Evolutionary conservation across 805 yeast genomes (phyloP), one percentile per base, ranked within the genome.

Genomic region (Barnettozyma botsteinii): DNA sequence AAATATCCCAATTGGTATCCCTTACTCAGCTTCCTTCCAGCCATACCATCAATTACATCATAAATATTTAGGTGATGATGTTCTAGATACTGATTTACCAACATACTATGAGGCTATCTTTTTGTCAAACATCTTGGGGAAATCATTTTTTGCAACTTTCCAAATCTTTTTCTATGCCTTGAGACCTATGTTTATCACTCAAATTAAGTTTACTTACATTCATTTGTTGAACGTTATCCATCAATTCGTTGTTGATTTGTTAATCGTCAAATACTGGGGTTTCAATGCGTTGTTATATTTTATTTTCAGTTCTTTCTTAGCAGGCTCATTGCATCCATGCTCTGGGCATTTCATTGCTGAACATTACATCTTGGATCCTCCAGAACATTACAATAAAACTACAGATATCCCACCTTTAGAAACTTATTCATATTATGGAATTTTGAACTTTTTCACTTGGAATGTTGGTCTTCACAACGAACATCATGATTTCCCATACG

Each of bases 271-370:
- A 22, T 56, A 48, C 46, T 80, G 85, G 77, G 91, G 94, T 0
- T 57, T 68, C 65, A 74, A 77, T 43, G 62, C 93, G 0, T 59
- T 84, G 31, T 56, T 65, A 30, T 88, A 88, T 59, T 74, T 88
- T 47, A 57, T 88, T 20, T 65, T 82, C 59, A 79, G 89, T 29
- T 81, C 94, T 0, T 85, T 88, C 57, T 65, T 88, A 38, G 95
- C 96, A 0, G 97, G 97, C 2, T 85, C 95, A 0, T 68, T 85
- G 56, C 97, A 88, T 56, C 97, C 97, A 21, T 80, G 87, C 45
- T 95, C 96, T 1, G 97, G 96, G 17, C 97, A 88, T 64, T 88
- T 88, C 62, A 85, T 88, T 48, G 91, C 95, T n/a, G 97, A 88
- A 58, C 97, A 88, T 59, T 86, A 85, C 56, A 77, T 86, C 12